These are phyloP conservation scores for Colletotrichum siamense DNA, from an alignment of 2,329 filamentous ascomycete species.

Conservation along the genomic window DNA sequence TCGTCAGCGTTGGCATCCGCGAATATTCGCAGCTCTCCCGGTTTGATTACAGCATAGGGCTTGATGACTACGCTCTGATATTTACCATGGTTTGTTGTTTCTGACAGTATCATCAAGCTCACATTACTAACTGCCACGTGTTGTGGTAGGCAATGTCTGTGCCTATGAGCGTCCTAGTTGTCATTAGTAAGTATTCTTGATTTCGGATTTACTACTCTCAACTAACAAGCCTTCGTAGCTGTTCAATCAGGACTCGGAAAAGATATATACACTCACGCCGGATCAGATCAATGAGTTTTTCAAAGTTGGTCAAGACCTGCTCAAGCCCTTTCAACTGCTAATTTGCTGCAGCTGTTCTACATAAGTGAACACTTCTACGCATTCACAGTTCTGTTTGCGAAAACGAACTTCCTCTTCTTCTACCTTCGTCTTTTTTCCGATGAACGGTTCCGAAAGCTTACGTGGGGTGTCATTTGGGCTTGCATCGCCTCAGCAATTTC, in stretches of 20 bases:
- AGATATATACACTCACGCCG: slow-evolving; percentile 48
- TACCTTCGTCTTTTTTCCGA: slow-evolving; percentile 56
- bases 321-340: neutral
- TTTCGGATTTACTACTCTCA: neutral
- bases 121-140: neutral
- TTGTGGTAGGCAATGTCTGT: neutral
- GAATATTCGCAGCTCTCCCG: slow-evolving; percentile 1
- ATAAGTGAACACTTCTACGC: slow-evolving; percentile 46
- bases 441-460: slow-evolving; percentile 33
- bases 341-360: slow-evolving; percentile 36
- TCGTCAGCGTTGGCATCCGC: neutral
- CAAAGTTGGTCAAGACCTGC: neutral
- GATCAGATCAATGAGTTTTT: slow-evolving; percentile 44
- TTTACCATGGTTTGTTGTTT: neutral
- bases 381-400: slow-evolving; percentile 43
- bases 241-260: slow-evolving; percentile 43
- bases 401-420: slow-evolving; percentile 54
- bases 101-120: neutral
- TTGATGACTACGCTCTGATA: slow-evolving; percentile 6
- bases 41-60: neutral
- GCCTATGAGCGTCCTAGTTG: slow-evolving; percentile 3
- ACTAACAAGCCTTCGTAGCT: neutral
- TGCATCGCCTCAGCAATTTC: slow-evolving; percentile 37
- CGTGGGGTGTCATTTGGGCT: slow-evolving; percentile 43
- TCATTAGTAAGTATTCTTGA: neutral